These are phyloP conservation scores for Pseudonitzschia multiseries DNA, from an alignment of 108 stramenopile species.

Conservation along the genomic window DNA sequence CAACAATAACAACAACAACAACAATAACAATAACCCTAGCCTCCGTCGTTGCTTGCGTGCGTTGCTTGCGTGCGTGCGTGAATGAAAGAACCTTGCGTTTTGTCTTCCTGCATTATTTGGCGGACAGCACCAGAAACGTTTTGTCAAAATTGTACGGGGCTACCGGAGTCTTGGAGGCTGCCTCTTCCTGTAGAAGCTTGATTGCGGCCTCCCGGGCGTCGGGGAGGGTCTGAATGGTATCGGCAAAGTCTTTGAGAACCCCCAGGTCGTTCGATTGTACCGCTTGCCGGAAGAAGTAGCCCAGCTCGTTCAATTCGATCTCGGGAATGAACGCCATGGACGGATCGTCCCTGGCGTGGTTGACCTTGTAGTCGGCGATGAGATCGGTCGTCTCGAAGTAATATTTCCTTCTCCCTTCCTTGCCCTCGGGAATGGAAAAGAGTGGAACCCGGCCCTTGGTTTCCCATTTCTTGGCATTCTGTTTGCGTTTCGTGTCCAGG, in stretches of 20 bases:
- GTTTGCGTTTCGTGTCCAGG: conserved; percentile 8
- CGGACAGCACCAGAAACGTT: conserved; percentile 25
- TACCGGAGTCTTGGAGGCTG: neutral
- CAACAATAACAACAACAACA: no score
- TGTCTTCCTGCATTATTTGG: conserved; percentile 13
- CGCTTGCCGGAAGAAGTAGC: conserved; percentile 16
- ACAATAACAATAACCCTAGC: no score
- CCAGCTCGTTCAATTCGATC: conserved; percentile 22
- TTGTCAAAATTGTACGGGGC: conserved; percentile 28
- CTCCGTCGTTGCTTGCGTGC: no score
- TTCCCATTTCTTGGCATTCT: conserved; percentile 26
- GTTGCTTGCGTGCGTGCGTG: no score
- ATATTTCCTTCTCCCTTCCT: conserved; percentile 9
- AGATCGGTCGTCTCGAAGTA: conserved; percentile 26
- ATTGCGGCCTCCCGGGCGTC: conserved; percentile 24
- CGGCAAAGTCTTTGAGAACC: neutral
- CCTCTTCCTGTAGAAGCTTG: conserved; percentile 14
- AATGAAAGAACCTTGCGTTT: neutral
- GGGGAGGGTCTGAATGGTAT: conserved; percentile 18
- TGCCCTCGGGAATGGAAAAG: conserved; percentile 22
- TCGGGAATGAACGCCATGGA: neutral
- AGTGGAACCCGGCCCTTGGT: conserved; percentile 32
- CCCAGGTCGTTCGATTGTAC: neutral
- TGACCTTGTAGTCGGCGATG: conserved; percentile 21
- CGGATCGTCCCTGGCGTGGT: neutral